Conservation (phyloP, 805 yeast species). For the Candida tibetensis region DNA sequence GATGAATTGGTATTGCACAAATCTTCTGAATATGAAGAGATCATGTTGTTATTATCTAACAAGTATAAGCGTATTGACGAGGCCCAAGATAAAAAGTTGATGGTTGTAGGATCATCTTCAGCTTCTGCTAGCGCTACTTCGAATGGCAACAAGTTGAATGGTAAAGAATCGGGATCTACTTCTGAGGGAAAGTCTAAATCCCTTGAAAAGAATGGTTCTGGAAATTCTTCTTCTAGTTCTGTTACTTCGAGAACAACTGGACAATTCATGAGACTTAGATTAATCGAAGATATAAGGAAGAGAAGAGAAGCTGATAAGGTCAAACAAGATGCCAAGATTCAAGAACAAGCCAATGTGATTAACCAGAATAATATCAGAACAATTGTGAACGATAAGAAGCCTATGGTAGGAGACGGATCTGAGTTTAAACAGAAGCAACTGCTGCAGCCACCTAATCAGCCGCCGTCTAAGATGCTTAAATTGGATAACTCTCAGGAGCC, state of each 20-base stretch:
- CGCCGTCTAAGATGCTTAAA: slow-evolving; percentile 1
- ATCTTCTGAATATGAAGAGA: slow-evolving; percentile 79
- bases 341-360: slow-evolving; percentile 29
- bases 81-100: slow-evolving; percentile 34
- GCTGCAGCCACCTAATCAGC: slow-evolving; percentile 20
- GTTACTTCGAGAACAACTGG: slow-evolving; percentile 36
- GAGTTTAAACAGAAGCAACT: slow-evolving; percentile 20
- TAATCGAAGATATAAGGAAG: slow-evolving; percentile 81
- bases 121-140: slow-evolving; percentile 19
- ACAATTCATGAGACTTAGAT: slow-evolving; percentile 83
- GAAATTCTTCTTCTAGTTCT: slow-evolving; percentile 13
- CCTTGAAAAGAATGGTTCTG: slow-evolving; percentile 13
- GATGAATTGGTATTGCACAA: slow-evolving; percentile 55
- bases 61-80: slow-evolving; percentile 40
- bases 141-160: slow-evolving; percentile 12
- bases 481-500: neutral
- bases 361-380: slow-evolving; percentile 38
- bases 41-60: slow-evolving; percentile 58
- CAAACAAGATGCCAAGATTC: slow-evolving; percentile 40
- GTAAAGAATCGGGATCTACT: slow-evolving; percentile 24
- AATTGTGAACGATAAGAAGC: slow-evolving; percentile 19
- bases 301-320: slow-evolving; percentile 50
- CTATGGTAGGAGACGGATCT: slow-evolving; percentile 8
- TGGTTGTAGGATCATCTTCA: slow-evolving; percentile 34
- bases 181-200: slow-evolving; percentile 29